These are phyloP conservation scores for Trametes meyenii DNA, from an alignment of 768 basidiomycete genomes.

Conservation along the genomic window DNA sequence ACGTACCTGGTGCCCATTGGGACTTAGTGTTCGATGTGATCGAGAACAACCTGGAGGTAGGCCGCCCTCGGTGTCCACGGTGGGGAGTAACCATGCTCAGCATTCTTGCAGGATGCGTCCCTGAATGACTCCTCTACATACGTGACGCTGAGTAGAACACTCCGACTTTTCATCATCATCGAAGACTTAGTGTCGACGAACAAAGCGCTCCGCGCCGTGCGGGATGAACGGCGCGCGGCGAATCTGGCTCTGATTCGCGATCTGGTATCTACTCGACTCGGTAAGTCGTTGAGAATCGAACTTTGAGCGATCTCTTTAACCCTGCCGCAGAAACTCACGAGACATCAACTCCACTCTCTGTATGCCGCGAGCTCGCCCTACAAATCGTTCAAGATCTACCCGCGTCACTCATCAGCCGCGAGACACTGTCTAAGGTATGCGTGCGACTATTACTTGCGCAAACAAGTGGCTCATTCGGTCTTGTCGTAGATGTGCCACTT, in stretches of 20 bases:
- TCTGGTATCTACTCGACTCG: slow-evolving; percentile 54
- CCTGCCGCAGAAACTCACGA: slow-evolving; percentile 21
- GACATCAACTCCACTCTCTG: slow-evolving; percentile 59
- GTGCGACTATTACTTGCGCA: neutral
- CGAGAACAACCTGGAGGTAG: slow-evolving; percentile 86
- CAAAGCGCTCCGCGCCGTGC: slow-evolving; percentile 67
- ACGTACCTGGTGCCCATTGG: slow-evolving; percentile 88
- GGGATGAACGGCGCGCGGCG: slow-evolving; percentile 58
- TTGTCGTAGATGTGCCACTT: slow-evolving; percentile 74
- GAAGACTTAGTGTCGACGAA: slow-evolving; percentile 74
- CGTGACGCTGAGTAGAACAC: slow-evolving; percentile 66
- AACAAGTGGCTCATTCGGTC: slow-evolving; percentile 1
- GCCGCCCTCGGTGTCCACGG: slow-evolving; percentile 18
- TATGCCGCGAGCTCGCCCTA: slow-evolving; percentile 70
- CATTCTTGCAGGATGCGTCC: slow-evolving; percentile 52
- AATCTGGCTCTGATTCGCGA: slow-evolving; percentile 64
- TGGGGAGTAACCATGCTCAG: neutral
- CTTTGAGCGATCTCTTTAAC: neutral
- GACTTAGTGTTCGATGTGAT: slow-evolving; percentile 87
- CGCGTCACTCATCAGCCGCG: slow-evolving; percentile 58
- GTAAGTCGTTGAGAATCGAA: slow-evolving; percentile 40
- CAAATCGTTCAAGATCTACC: slow-evolving; percentile 71
- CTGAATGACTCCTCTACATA: slow-evolving; percentile 61
- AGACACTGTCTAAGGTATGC: slow-evolving; percentile 65
- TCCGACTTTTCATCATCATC: slow-evolving; percentile 66